Evolutionary conservation across 108 stramenopile genomes (phyloP), one percentile per base, ranked within the genome.

Genomic region (Nitzschia inconspicua): DNA sequence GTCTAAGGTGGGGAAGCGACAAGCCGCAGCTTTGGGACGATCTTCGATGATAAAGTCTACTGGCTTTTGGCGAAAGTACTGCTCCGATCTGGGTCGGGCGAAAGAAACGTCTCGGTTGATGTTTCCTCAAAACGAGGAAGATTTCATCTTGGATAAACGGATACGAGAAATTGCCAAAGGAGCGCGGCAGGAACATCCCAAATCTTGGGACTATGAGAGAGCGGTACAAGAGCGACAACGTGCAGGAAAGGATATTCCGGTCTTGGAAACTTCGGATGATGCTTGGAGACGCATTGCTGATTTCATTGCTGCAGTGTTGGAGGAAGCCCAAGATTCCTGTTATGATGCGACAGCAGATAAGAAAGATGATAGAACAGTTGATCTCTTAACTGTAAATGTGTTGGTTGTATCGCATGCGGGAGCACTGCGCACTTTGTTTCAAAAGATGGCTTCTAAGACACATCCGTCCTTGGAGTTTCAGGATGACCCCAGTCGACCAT

Each of bases 131-230:
- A n/a, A n/a, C n/a, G n/a, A n/a, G n/a, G n/a, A n/a, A n/a, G 31
- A 66, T 43, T 49, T 78, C 0, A 27, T 59, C 0, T 44, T 75
- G 31, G 83, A 84, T 30, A n/a, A 57, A 19, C 56, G 84, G 25
- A 34, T 85, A 10, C 61, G 84, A 22, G 84, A 85, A 48, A 16
- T 68, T 16, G 80, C 78, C 48, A 79, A 81, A 50, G 84, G 84
- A 7, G 80, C 78, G 14, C 50, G 84, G 4, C 74, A 85, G 54
- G 84, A 76, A 5, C 64, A 49, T 27, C 44, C 58, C 9, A 79
- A 79, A 39, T 44, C 42, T 34, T 22, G 73, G 5, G 46, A 75
- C 10, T 55, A 66, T 44, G 60, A 77, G 42, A 63, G 80, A 31
- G 80, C 80, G 1, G 25, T 73, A 37, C 22, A 30, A 20, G 22